phyloP scores from a whole-genome alignment of 495 filamentous ascomycete species.

The Neurospora sp. region DNA sequence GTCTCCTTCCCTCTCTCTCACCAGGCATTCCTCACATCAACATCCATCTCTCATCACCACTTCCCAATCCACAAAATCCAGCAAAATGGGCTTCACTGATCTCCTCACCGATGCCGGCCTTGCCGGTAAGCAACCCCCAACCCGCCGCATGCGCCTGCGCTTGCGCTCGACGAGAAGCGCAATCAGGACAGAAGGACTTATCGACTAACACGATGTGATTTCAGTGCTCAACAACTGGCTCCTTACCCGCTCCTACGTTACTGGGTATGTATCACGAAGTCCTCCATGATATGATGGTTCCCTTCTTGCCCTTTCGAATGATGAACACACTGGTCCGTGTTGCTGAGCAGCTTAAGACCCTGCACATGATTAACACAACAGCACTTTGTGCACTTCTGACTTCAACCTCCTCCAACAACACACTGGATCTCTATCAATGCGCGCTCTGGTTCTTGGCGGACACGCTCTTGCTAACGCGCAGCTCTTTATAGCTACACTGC shows the following conservation, averaged over 20 bases:
- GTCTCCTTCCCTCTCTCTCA: conserved; percentile 3
- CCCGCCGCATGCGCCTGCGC: not conserved
- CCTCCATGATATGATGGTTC: conserved; percentile 1
- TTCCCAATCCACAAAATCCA: not conserved
- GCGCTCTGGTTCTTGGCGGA: not conserved
- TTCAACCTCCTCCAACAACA: conserved; percentile 8
- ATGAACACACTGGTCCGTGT: conserved; percentile 98
- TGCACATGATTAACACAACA: conserved; percentile 70
- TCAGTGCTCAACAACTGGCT: conserved; percentile 89
- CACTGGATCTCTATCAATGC: not conserved
- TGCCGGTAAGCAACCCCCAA: conserved; percentile 49
- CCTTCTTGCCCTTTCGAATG: conserved; percentile 33
- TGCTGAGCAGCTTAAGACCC: conserved; percentile 98
- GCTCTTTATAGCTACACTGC: conserved; percentile 54
- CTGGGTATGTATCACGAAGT: conserved; percentile 53
- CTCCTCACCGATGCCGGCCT: conserved; percentile 79
- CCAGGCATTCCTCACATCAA: not conserved
- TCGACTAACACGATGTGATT: conserved; percentile 9
- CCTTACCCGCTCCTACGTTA: conserved; percentile 82
- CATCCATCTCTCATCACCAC: conserved; percentile 1
- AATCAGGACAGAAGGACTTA: not conserved
- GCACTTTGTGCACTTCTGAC: conserved; percentile 80
- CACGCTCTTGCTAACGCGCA: conserved; percentile 4
- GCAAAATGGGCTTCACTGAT: conserved; percentile 88
- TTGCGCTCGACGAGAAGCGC: not conserved